A percentile compares a stretch with the other conserved stretches of the same genome.
Conservation (phyloP, 2,329 filamentous ascomycete species). For the Chaetomiaceae sp. region DNA sequence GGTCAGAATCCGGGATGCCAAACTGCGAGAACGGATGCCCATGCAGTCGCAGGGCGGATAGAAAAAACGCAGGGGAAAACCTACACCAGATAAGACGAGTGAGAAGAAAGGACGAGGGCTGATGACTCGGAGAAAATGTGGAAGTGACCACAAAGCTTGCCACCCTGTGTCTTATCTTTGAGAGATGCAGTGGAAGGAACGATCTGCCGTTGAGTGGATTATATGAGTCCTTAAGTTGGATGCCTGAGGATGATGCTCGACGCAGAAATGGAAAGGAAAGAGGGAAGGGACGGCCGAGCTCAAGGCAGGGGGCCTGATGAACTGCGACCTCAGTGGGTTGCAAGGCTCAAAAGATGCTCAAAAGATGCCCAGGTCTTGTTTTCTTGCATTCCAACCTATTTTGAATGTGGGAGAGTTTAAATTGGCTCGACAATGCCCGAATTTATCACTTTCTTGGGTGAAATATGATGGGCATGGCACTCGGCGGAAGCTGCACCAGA, state of each 20-base stretch:
- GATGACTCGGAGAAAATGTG: background rate
- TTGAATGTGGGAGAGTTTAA: too few relatives aligned
- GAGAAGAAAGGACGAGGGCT: conserved; percentile 1
- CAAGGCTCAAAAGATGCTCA: too few relatives aligned
- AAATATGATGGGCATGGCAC: too few relatives aligned
- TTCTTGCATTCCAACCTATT: too few relatives aligned
- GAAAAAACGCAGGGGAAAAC: background rate
- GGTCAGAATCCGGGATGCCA: background rate
- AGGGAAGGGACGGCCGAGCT: background rate
- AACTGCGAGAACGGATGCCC: background rate
- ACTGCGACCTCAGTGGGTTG: too few relatives aligned
- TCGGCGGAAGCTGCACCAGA: too few relatives aligned
- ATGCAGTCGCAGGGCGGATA: conserved; percentile 7
- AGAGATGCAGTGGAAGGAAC: conserved; percentile 10
- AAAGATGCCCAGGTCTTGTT: too few relatives aligned
- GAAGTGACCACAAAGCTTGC: background rate
- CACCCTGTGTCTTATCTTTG: too few relatives aligned
- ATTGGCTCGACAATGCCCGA: too few relatives aligned
- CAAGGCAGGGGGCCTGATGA: too few relatives aligned
- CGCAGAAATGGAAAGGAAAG: background rate
- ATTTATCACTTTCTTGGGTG: too few relatives aligned
- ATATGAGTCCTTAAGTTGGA: background rate
- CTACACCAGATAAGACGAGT: too few relatives aligned
- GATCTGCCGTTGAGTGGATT: background rate
- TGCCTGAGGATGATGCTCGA: background rate